Conservation (phyloP, 2,329 filamentous ascomycete genomes). For the Samsoniella hepiali region DNA sequence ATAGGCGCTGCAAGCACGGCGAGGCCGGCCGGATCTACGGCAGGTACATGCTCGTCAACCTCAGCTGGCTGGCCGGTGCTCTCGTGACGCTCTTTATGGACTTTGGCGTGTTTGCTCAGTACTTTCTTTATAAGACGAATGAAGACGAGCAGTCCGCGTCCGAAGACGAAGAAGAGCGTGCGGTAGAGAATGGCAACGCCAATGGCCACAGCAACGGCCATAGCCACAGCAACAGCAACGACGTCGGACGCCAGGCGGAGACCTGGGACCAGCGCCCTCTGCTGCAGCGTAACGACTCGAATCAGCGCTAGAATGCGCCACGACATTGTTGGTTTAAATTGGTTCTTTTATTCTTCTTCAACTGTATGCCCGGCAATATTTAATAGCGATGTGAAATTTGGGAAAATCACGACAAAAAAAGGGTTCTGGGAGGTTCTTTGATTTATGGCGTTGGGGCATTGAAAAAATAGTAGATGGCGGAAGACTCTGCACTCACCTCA, state of each 20-base stretch:
- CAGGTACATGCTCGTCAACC: slow-evolving; percentile 81
- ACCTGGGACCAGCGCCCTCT: slow-evolving; percentile 42
- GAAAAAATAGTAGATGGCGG: background rate
- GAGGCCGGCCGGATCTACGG: slow-evolving; percentile 69
- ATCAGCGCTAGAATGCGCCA: background rate
- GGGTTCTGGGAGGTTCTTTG: background rate
- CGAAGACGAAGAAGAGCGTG: slow-evolving; percentile 34
- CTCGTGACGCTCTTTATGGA: slow-evolving; percentile 84
- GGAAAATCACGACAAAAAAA: slow-evolving; percentile 16
- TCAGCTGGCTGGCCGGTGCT: slow-evolving; percentile 87
- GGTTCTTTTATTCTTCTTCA: background rate
- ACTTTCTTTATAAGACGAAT: slow-evolving; percentile 71
- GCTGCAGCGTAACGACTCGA: slow-evolving; percentile 31
- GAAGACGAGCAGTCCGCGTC: slow-evolving; percentile 29
- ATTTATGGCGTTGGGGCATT: slow-evolving; percentile 11
- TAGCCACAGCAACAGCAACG: slow-evolving; percentile 20
- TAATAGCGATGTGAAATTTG: background rate
- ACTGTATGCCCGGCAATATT: background rate
- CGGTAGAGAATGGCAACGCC: slow-evolving; percentile 28
- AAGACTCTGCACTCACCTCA: background rate
- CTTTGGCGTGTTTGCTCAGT: slow-evolving; percentile 83
- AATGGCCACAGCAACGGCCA: slow-evolving; percentile 21
- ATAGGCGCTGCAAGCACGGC: slow-evolving; percentile 55
- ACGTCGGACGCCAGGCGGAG: slow-evolving; percentile 28
- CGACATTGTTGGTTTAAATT: background rate